Evolutionary conservation across 1,139 yeast genomes (phyloP).

Genomic region (Pichia sp.): DNA sequence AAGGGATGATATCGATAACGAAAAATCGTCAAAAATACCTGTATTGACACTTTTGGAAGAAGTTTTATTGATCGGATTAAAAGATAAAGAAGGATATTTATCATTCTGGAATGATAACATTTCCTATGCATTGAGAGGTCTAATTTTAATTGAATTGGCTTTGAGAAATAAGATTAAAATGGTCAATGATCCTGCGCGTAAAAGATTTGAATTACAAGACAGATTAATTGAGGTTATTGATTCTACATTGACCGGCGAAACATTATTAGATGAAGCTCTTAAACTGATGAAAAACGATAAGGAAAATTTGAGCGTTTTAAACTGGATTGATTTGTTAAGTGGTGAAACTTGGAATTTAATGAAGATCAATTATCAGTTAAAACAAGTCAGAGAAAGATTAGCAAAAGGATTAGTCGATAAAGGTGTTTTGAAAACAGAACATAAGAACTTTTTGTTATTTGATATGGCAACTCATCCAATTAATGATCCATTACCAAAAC

Average conservation of each 20-base stretch:
- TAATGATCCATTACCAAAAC: slow-evolving; percentile 74
- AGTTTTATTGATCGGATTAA: slow-evolving; percentile 82
- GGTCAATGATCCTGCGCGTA: slow-evolving; percentile 89
- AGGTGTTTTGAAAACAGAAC: slow-evolving; percentile 93
- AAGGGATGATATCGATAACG: slow-evolving; percentile 43
- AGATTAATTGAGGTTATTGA: slow-evolving; percentile 83
- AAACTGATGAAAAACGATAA: slow-evolving; percentile 84
- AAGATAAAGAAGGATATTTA: slow-evolving; percentile 91
- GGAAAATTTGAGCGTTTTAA: slow-evolving; percentile 68
- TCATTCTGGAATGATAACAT: slow-evolving; percentile 98
- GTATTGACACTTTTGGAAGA: slow-evolving; percentile 92
- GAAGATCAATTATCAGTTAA: slow-evolving; percentile 90
- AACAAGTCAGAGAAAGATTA: slow-evolving; percentile 92
- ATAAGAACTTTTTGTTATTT: slow-evolving; percentile 86
- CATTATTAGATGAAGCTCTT: slow-evolving; percentile 84
- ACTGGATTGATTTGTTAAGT: slow-evolving; percentile 89
- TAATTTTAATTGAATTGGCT: slow-evolving; percentile 86
- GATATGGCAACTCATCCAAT: slow-evolving; percentile 99
- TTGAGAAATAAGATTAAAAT: slow-evolving; percentile 82
- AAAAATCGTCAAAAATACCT: slow-evolving; percentile 48
- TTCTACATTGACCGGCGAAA: slow-evolving; percentile 88
- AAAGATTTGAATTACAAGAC: slow-evolving; percentile 81
- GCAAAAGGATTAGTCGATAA: slow-evolving; percentile 97
- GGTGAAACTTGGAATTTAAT: slow-evolving; percentile 98
- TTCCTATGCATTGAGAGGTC: slow-evolving; percentile 92